These are phyloP conservation scores for Kazachstania africana DNA, from an alignment of 805 yeast species.

Conservation along the genomic window DNA sequence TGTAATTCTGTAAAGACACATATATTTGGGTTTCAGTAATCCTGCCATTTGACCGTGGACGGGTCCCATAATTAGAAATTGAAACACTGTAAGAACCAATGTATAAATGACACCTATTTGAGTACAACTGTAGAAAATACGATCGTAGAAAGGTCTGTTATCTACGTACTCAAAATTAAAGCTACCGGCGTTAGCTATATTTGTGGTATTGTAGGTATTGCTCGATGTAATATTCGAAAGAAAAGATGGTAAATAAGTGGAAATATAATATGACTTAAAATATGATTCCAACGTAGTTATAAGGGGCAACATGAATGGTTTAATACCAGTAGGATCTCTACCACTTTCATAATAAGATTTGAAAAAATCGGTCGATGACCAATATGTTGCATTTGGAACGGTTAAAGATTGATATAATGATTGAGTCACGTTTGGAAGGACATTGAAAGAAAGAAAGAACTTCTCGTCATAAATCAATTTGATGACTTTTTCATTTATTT, in stretches of 20 bases:
- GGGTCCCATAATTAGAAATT: slow-evolving; percentile 44
- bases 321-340: slow-evolving; percentile 43
- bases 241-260: slow-evolving; percentile 6
- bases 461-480: slow-evolving; percentile 39
- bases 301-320: slow-evolving; percentile 33
- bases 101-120: slow-evolving; percentile 67
- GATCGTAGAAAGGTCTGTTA: slow-evolving; percentile 36
- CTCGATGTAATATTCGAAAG: slow-evolving; percentile 7
- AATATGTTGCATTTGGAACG: slow-evolving; percentile 7
- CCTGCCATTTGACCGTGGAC: slow-evolving; percentile 39
- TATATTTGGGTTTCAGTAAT: slow-evolving; percentile 32
- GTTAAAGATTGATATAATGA: slow-evolving; percentile 13
- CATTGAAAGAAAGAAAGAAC: slow-evolving; percentile 53
- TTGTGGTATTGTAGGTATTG: slow-evolving; percentile 1
- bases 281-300: slow-evolving; percentile 27
- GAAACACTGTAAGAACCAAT: slow-evolving; percentile 61
- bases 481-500: slow-evolving; percentile 41
- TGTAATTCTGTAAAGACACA: slow-evolving; percentile 39
- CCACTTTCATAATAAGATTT: slow-evolving; percentile 45
- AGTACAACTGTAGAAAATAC: slow-evolving; percentile 47
- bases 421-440: slow-evolving; percentile 35
- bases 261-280: slow-evolving; percentile 1
- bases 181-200: slow-evolving; percentile 20
- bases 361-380: slow-evolving; percentile 17
- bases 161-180: slow-evolving; percentile 29